These are phyloP conservation scores for Cenchrus americanus DNA, from an alignment of 176 grass and related monocot genomes.

Conservation along the genomic window DNA sequence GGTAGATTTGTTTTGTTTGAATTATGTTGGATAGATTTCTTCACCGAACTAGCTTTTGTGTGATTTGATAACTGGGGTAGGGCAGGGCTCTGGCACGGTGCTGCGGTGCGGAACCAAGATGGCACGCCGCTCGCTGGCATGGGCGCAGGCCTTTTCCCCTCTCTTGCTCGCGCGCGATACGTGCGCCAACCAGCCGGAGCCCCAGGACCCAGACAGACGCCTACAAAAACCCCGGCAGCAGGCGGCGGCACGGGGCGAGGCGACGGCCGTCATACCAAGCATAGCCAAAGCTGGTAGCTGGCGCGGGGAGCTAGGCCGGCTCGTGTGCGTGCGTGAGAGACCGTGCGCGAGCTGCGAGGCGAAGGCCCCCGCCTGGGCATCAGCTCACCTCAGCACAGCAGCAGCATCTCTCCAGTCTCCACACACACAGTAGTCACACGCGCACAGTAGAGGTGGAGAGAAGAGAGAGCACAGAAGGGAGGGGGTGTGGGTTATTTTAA, in stretches of 20 bases:
- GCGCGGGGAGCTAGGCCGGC: constrained; percentile 29
- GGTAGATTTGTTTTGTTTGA: too few species aligned
- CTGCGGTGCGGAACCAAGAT: constrained; percentile 40
- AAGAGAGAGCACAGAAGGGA: neutral
- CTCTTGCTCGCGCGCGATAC: neutral
- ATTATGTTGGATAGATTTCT: too few species aligned
- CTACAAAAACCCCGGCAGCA: constrained; percentile 22
- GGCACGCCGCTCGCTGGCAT: constrained; percentile 38
- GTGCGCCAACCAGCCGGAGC: too few species aligned
- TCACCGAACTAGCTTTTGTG: too few species aligned
- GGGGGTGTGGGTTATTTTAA: constrained; percentile 43
- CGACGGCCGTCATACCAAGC: neutral
- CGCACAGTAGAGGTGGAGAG: neutral
- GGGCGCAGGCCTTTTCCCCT: neutral
- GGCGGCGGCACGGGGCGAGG: neutral
- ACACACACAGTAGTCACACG: constrained; percentile 14
- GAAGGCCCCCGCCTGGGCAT: neutral
- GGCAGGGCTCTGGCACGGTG: neutral
- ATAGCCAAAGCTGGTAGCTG: neutral
- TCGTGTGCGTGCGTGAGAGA: constrained; percentile 9
- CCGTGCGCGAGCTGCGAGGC: neutral
- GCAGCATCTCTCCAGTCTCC: neutral
- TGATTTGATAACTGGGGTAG: constrained; percentile 61
- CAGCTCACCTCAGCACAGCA: neutral
- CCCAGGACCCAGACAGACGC: too few species aligned